Conservation (phyloP, 352 stramenopile species). For the Albugo candida region DNA sequence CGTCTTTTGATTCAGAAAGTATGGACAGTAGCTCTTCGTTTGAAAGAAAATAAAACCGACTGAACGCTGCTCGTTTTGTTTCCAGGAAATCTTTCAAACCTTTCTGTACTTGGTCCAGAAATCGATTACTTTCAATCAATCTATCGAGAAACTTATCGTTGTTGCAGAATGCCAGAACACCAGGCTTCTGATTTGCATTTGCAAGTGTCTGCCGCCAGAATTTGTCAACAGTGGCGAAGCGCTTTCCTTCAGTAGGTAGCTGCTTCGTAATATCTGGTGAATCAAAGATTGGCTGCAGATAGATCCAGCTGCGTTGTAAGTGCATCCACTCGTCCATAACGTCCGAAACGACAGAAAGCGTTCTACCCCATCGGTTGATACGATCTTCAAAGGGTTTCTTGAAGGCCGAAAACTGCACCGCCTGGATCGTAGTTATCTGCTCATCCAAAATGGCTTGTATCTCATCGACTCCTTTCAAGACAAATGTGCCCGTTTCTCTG, state of each 20-base stretch:
- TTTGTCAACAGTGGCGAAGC: constrained; percentile 89
- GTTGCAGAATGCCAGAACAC: constrained; percentile 83
- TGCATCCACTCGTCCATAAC: constrained; percentile 89
- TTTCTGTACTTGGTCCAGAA: constrained; percentile 92
- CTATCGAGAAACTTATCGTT: constrained; percentile 82
- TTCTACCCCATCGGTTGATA: constrained; percentile 83
- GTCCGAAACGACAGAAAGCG: constrained; percentile 79
- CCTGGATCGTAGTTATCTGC: constrained; percentile 89
- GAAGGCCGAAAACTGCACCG: constrained; percentile 91
- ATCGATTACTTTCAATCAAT: constrained; percentile 86
- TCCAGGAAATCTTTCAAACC: constrained; percentile 89
- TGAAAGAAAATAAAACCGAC: constrained; percentile 90
- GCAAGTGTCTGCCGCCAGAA: constrained; percentile 85
- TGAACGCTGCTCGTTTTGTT: constrained; percentile 85
- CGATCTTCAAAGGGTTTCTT: constrained; percentile 89
- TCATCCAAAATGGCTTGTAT: constrained; percentile 87
- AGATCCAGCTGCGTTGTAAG: constrained; percentile 90
- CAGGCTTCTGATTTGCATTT: constrained; percentile 66
- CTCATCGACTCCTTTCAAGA: constrained; percentile 88
- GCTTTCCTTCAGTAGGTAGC: constrained; percentile 84
- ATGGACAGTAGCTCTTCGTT: constrained; percentile 92
- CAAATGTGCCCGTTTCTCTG: constrained; percentile 83
- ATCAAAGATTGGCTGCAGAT: constrained; percentile 91
- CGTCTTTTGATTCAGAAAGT: constrained; percentile 89
- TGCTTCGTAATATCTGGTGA: constrained; percentile 93